Conservation (phyloP, 202 grass and related monocot genomes). For the Saccharum hybrid region DNA sequence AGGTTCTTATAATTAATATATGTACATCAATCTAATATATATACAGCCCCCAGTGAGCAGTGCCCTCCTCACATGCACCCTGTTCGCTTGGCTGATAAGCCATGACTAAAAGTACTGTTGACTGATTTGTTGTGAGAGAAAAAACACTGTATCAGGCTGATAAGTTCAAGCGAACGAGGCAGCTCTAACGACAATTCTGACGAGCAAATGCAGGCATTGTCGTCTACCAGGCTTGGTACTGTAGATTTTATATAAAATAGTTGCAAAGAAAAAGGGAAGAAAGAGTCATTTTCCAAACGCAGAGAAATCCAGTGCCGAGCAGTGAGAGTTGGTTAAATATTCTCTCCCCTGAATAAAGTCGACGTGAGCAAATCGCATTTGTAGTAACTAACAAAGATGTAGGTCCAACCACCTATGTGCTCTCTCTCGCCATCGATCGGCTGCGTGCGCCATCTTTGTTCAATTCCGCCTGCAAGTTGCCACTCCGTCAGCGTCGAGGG, state of each 20-base stretch:
- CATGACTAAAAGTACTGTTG: no score
- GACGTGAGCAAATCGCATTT: constrained; percentile 36
- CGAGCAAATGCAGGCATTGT: constrained; percentile 3
- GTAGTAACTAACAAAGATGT: constrained; percentile 30
- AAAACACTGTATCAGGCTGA: no score
- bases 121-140: no score
- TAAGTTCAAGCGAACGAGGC: no score
- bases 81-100: no score
- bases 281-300: background rate
- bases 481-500: background rate
- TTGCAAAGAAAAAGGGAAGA: background rate
- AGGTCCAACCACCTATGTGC: constrained; percentile 42
- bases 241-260: background rate
- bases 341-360: constrained; percentile 5
- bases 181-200: background rate
- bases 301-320: no score
- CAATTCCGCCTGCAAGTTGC: constrained; percentile 19
- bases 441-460: background rate
- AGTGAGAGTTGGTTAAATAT: constrained; percentile 23
- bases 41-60: constrained; percentile 1
- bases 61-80: constrained; percentile 10
- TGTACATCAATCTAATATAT: background rate
- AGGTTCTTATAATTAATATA: background rate
- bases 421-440: background rate
- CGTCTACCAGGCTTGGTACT: background rate